Conservation (phyloP, 805 yeast genomes). For the Monosporozyma aerobia region DNA sequence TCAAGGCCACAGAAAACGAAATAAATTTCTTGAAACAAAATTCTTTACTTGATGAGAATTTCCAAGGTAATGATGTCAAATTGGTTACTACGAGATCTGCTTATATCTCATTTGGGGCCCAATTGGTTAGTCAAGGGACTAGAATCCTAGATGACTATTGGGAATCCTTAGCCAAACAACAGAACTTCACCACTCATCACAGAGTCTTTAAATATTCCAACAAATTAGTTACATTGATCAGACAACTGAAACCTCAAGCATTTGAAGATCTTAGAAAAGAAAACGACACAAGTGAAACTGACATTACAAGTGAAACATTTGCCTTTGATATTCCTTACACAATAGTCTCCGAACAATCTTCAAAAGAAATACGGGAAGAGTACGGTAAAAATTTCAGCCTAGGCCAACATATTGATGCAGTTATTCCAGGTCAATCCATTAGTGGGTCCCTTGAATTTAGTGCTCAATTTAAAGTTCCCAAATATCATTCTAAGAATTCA, state of each 20-base stretch:
- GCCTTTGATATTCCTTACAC: constrained; percentile 17
- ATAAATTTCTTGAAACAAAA: constrained; percentile 30
- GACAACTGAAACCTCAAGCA: constrained; percentile 10
- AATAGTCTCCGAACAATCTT: constrained; percentile 22
- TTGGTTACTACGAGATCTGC: constrained; percentile 37
- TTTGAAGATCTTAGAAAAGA: neutral
- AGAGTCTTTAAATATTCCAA: constrained; percentile 31
- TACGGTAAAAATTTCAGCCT: constrained; percentile 14
- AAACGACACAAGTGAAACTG: neutral
- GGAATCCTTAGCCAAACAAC: constrained; percentile 36
- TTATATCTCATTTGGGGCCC: constrained; percentile 43
- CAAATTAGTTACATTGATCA: constrained; percentile 9
- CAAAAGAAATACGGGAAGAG: constrained; percentile 19
- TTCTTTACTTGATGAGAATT: constrained; percentile 17
- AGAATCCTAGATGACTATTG: constrained; percentile 49
- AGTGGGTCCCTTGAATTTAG: constrained; percentile 27
- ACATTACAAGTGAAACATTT: neutral
- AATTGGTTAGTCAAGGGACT: constrained; percentile 37
- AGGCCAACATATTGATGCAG: constrained; percentile 20
- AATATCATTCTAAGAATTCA: constrained; percentile 27
- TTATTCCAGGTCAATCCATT: constrained; percentile 27
- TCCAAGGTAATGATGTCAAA: constrained; percentile 7
- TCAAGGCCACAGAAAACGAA: constrained; percentile 31
- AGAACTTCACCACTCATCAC: constrained; percentile 38
- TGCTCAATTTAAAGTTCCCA: constrained; percentile 25